Evolutionary conservation across 106 monocot genomes (phyloP).

Genomic region (Platanthera zijinensis): DNA sequence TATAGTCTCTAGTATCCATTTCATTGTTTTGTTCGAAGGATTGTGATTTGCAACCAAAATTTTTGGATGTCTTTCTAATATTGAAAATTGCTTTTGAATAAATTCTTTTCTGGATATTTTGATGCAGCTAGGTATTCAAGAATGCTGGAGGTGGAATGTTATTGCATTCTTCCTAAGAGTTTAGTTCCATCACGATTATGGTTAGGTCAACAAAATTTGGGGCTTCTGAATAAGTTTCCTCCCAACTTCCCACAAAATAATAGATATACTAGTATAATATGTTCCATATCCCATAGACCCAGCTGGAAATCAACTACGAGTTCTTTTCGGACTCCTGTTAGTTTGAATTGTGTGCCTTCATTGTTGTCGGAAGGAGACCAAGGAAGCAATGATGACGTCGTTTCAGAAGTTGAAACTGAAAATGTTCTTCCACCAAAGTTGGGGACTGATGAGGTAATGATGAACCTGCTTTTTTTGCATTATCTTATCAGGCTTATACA

Average conservation of each 20-base stretch:
- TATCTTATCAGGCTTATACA: neutral
- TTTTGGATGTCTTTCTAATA: no score
- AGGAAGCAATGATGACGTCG: constrained; percentile 10
- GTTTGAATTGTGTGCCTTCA: constrained; percentile 25
- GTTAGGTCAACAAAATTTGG: constrained; percentile 5
- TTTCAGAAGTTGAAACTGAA: constrained; percentile 16
- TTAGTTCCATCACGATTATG: constrained; percentile 3
- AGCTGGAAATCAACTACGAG: constrained; percentile 21
- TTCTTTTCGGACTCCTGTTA: constrained; percentile 17
- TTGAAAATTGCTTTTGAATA: no score
- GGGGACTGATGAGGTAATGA: constrained; percentile 39
- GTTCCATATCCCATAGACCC: constrained; percentile 10
- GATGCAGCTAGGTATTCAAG: constrained; percentile 12
- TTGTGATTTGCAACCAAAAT: no score
- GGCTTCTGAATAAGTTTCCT: constrained; percentile 8
- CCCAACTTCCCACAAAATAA: neutral
- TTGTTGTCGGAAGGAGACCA: constrained; percentile 18
- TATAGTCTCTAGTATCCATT: no score
- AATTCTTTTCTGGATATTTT: neutral
- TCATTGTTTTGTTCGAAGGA: no score
- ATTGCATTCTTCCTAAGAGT: constrained; percentile 1
- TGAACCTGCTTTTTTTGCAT: neutral
- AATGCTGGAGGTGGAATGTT: neutral
- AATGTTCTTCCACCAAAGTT: constrained; percentile 17
- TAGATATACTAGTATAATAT: constrained; percentile 13